Conservation (phyloP, 2,329 filamentous ascomycete species). For the Cladophialophora chaetospira region DNA sequence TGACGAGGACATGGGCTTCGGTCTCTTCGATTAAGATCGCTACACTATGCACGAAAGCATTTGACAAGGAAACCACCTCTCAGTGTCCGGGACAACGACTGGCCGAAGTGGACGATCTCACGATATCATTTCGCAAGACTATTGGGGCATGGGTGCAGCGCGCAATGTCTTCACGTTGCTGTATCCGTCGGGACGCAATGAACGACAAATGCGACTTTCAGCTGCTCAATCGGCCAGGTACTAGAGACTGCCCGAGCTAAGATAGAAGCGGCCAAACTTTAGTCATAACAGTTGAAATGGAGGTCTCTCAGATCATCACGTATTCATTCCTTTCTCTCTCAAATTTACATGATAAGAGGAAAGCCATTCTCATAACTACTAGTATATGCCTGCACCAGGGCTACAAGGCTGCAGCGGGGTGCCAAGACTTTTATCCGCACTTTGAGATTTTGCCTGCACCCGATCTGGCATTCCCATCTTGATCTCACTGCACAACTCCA, state of each 20-base stretch:
- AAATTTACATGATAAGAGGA: no score
- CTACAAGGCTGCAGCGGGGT: not conserved
- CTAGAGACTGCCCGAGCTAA: not conserved
- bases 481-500: slow-evolving; percentile 36
- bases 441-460: slow-evolving; percentile 3
- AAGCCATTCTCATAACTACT: no score
- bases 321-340: no score
- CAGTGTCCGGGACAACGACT: not conserved
- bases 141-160: not conserved
- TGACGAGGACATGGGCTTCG: slow-evolving; percentile 74
- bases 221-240: not conserved
- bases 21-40: slow-evolving; percentile 64
- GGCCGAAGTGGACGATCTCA: no score
- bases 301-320: no score
- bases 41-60: not conserved
- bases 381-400: no score
- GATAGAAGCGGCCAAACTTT: not conserved
- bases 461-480: slow-evolving; percentile 5
- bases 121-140: not conserved
- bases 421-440: slow-evolving; percentile 1
- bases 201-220: not conserved
- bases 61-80: not conserved
- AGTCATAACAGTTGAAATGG: no score
- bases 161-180: no score
- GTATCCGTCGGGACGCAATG: no score